phyloP scores from a whole-genome alignment of 75 land plant species.

The Cryptomeria japonica region DNA sequence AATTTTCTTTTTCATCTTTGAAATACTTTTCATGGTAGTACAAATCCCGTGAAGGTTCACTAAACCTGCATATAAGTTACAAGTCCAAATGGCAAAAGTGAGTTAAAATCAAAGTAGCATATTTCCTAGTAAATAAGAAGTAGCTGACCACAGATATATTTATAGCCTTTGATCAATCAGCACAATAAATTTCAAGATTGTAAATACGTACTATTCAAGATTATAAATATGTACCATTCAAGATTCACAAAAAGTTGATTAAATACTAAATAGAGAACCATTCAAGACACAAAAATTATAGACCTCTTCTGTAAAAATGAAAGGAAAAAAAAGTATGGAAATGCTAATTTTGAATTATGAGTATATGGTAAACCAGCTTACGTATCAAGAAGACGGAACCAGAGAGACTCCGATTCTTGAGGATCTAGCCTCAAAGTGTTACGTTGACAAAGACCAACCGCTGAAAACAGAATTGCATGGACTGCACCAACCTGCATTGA shows the following conservation, averaged over 20 bases:
- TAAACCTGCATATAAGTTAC: constrained; percentile 48
- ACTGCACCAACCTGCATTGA: constrained; percentile 58
- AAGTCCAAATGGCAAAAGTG: not conserved
- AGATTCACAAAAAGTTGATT: not conserved
- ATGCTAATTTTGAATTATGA: not conserved
- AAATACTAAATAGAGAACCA: not conserved
- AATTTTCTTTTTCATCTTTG: constrained; percentile 6
- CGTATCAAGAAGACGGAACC: constrained; percentile 93
- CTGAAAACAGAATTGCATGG: constrained; percentile 50
- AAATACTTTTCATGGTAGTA: constrained; percentile 13
- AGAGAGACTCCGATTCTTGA: constrained; percentile 78
- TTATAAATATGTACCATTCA: not conserved
- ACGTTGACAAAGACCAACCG: constrained; percentile 83
- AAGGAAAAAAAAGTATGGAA: not conserved
- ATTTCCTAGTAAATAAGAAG: not conserved
- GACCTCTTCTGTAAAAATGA: not conserved
- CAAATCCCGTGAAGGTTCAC: constrained; percentile 53
- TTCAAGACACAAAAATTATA: not conserved
- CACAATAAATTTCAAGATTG: constrained; percentile 1
- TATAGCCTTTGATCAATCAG: not conserved
- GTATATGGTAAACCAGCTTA: constrained; percentile 21
- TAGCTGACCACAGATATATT: not conserved
- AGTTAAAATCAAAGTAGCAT: not conserved
- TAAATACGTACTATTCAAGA: not conserved
- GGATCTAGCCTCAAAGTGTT: constrained; percentile 84